Base-by-base conservation (phyloP, 2,329 filamentous ascomycete species). In the Paracoccidioides brasiliensis region DNA sequence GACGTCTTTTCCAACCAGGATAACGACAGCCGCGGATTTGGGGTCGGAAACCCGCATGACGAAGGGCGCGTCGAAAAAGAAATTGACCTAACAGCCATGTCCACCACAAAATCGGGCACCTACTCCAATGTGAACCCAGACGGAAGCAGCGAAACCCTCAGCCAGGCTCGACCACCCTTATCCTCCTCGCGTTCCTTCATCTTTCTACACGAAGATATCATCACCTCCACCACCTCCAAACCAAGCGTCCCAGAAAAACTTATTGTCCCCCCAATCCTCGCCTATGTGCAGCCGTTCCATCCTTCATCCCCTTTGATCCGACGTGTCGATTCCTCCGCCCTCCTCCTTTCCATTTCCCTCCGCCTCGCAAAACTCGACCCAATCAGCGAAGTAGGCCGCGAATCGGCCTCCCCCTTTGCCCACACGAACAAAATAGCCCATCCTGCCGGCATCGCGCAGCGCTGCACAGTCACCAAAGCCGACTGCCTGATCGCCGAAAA, bases 401-500 rank as follows among this genome's bases (percentile, higher is more conserved):
- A 80, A 78, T 30, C 67, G 77, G 0, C 81, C 2, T 88, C 87
- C 1, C 84, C 87, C 0, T 88, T 91, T 58, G 85, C 89, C 0
- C 89, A 95, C 64, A 70, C 80, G 28, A 78, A 79, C 59, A 96
- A 96, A 70, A 78, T 96, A 53, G 86, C 88, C 1, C 87, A 93
- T 64, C 87, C 88, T 0, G 85, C 89, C 55, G 86, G 86, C 30
- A 83, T 97, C 38, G 88, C 90, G 55, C 77, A 82, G 38, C 83
- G 85, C 54, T 90, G 86, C 49, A 93, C 88, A 3, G 86, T 97
- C 55, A 90, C 88, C 22, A 82, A 85, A 63, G 78, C 81, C 49
- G 91, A 96, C 73, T 88, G 83, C 61, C 78, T 97, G 2, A 81
- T 97, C 41, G 91, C 82, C 0, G 87, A 91, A 56, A 96, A 96